Evolutionary conservation across 495 filamentous ascomycete genomes (phyloP).

Genomic region (Penicillium diatomitis): DNA sequence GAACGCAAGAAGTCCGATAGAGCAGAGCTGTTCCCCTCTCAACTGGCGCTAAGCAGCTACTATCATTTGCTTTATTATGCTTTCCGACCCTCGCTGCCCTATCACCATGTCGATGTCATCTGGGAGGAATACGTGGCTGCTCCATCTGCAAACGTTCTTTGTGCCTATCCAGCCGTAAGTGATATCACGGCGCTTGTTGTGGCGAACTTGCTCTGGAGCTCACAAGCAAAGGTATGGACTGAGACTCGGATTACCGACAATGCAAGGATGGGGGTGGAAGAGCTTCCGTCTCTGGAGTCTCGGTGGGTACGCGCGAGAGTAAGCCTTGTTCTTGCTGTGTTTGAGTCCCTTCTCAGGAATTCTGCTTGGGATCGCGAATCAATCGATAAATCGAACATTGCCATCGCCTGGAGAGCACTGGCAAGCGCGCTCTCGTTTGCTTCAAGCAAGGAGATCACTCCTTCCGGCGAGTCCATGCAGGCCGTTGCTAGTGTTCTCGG

Average conservation of each 20-base stretch:
- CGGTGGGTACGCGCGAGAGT: constrained; percentile 80
- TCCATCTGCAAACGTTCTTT: constrained; percentile 28
- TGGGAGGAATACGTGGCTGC: constrained; percentile 70
- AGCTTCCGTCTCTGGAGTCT: constrained; percentile 69
- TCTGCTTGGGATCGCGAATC: constrained; percentile 45
- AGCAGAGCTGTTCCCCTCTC: constrained; percentile 45
- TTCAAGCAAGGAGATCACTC: constrained; percentile 81
- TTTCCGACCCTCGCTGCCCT: constrained; percentile 57
- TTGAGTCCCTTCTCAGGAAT: constrained; percentile 53
- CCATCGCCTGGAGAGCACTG: constrained; percentile 59
- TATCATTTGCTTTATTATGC: constrained; percentile 80
- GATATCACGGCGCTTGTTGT: constrained; percentile 56
- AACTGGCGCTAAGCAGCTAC: constrained; percentile 57
- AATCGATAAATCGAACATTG: constrained; percentile 32
- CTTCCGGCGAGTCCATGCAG: constrained; percentile 69
- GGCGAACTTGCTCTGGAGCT: constrained; percentile 56
- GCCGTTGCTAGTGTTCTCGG: constrained; percentile 65
- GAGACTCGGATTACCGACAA: constrained; percentile 56
- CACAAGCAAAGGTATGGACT: constrained; percentile 59
- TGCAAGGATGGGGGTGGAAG: constrained; percentile 49
- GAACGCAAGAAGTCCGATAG: constrained; percentile 52
- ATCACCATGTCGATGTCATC: constrained; percentile 56
- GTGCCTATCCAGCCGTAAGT: constrained; percentile 22
- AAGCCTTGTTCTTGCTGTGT: constrained; percentile 47
- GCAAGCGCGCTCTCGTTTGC: constrained; percentile 63